These are phyloP conservation scores for Graphilbum fragrans DNA, from an alignment of 2,329 filamentous ascomycete genomes.

Conservation along the genomic window DNA sequence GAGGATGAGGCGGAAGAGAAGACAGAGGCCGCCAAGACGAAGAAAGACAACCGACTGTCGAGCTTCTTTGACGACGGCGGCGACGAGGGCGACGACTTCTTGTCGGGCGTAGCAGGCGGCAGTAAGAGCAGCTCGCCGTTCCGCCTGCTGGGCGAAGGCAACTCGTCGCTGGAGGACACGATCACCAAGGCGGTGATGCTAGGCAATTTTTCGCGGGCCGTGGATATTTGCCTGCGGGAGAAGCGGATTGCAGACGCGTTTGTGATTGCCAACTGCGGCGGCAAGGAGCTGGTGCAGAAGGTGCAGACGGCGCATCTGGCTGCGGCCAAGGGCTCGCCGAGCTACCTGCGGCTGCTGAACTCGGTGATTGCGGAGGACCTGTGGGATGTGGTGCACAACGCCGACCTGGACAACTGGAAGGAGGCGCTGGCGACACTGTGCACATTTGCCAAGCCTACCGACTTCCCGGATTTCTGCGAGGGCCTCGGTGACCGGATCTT, in stretches of 20 bases:
- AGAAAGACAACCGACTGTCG: constrained; percentile 53
- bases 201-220: constrained; percentile 80
- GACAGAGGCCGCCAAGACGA: constrained; percentile 17
- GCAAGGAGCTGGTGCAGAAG: constrained; percentile 86
- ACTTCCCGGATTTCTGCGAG: constrained; percentile 92
- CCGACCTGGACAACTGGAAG: constrained; percentile 87
- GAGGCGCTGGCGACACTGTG: constrained; percentile 93
- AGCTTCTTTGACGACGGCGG: constrained; percentile 74
- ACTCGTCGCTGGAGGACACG: constrained; percentile 70
- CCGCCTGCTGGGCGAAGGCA: constrained; percentile 73
- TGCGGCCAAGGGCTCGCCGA: constrained; percentile 69
- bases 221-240: constrained; percentile 79
- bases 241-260: constrained; percentile 91
- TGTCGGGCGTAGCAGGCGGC: constrained; percentile 76
- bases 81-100: constrained; percentile 69
- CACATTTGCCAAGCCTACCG: constrained; percentile 81
- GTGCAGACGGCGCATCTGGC: constrained; percentile 86
- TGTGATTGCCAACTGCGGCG: constrained; percentile 94
- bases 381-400: constrained; percentile 97
- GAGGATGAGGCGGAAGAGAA: constrained; percentile 16
- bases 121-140: constrained; percentile 72
- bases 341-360: constrained; percentile 79
- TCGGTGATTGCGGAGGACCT: constrained; percentile 94
- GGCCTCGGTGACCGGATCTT: constrained; percentile 83
- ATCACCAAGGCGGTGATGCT: constrained; percentile 84